Base-by-base conservation (phyloP, 192 early-diverging fungal species). In the Coemansia biformis region DNA sequence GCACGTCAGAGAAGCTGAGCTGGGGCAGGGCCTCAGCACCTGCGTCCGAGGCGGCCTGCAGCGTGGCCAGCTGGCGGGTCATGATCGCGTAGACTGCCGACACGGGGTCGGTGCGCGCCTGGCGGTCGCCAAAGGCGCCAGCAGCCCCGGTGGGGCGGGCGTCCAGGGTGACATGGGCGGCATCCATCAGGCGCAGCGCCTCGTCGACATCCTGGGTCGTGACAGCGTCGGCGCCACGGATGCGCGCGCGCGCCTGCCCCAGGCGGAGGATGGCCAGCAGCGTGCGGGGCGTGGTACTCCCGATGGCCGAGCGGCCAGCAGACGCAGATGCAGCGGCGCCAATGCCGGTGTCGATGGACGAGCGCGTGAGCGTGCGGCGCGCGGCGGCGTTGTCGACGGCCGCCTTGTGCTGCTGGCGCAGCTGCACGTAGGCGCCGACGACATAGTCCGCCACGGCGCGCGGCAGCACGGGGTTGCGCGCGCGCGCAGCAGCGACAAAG, bases 231-330 rank as follows among this genome's bases (percentile, higher is more conserved):
- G 81, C 74, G 40, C 83, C 82, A 12, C 89, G 80, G 23, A 94
- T 56, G 43, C 92, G 85, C 0, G 92, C 89, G 64, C 85, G 71
- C 18, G 90, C 89, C 57, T 85, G 85, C 16, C 90, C 75, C 54
- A 94, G 63, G 26, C 92, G 87, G 51, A 94, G 76, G 16, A 94
- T 83, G 38, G 82, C 87, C 57, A 99, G 65, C 38, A 99, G 70
- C 8, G 91, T 90, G 72, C 96, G 81, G 18, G 75, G 68, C 14
- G 75, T 77, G 45, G 68, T 68, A 28, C 46, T 51, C 31, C 60
- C 68, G 35, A 77, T 62, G 35, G 41, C 53, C 11, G 61, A 60
- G 17, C 56, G 48, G 4, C 37, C 39, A 0, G 63, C 56, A 8
- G 24, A 2, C 3, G 24, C 24, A 26, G 24, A 26, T 6, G 15